Percentiles rank a stretch among this genome's conserved stretches.
These are phyloP conservation scores for Atalantia buxifolia DNA, from an alignment of 345 rosid genomes.

Conservation along the genomic window DNA sequence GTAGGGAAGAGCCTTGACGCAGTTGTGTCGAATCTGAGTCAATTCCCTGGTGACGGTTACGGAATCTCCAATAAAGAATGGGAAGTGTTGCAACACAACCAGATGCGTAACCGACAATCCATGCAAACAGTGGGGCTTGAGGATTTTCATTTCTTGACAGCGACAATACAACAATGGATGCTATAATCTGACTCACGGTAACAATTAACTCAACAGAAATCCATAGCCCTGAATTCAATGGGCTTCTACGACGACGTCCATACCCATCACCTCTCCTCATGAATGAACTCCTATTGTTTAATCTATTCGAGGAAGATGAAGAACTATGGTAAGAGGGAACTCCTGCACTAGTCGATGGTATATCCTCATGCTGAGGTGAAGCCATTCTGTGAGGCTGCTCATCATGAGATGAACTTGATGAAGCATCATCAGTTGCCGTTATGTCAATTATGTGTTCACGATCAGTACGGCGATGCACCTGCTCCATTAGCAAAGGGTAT, in stretches of 20 bases:
- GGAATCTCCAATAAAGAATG: conserved; percentile 74
- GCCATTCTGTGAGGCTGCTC: conserved; percentile 28
- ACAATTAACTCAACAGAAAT: conserved; percentile 72
- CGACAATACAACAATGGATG: conserved; percentile 65
- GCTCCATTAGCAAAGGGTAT: conserved; percentile 68
- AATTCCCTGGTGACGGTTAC: conserved; percentile 36
- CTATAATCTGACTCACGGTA: conserved; percentile 70
- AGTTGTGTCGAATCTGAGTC: conserved; percentile 42
- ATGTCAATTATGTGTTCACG: conserved; percentile 60
- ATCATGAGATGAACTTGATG: conserved; percentile 45
- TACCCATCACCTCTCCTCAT: conserved; percentile 51
- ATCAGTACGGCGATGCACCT: conserved; percentile 25
- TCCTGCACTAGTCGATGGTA: conserved; percentile 25
- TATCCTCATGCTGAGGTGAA: conserved; percentile 29
- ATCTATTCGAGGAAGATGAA: conserved; percentile 36
- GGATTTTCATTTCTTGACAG: conserved; percentile 74
- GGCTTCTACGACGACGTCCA: conserved; percentile 60
- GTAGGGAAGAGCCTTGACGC: conserved; percentile 37
- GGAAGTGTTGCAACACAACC: conserved; percentile 85
- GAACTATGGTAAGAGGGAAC: conserved; percentile 25
- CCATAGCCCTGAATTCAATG: conserved; percentile 80
- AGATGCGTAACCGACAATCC: conserved; percentile 83
- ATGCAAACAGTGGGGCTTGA: conserved; percentile 68
- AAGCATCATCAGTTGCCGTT: conserved; percentile 39
- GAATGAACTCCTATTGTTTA: conserved; percentile 34